These are phyloP conservation scores for Entomortierella lignicola DNA, from an alignment of 192 early-diverging fungal species.

Conservation along the genomic window DNA sequence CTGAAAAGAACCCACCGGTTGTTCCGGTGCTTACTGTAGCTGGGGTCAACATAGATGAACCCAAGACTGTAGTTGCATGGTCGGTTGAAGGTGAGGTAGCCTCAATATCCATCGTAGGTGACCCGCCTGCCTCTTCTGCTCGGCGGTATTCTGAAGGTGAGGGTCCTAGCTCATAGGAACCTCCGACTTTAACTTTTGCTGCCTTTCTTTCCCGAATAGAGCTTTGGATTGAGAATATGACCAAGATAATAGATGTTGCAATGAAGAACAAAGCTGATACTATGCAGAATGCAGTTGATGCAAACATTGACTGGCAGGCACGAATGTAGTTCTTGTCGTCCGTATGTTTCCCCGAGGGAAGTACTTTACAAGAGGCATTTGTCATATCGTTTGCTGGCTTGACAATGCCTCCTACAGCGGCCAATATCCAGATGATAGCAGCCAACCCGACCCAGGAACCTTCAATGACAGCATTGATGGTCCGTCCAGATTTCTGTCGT, in stretches of 20 bases:
- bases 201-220: constrained; percentile 41
- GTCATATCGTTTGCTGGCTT: constrained; percentile 47
- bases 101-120: constrained; percentile 20
- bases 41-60: constrained; percentile 11
- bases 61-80: not conserved
- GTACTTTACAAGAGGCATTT: constrained; percentile 29
- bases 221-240: constrained; percentile 35
- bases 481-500: constrained; percentile 43
- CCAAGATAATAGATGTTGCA: constrained; percentile 27
- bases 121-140: constrained; percentile 18
- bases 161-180: constrained; percentile 29
- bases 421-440: constrained; percentile 34
- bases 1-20: constrained; percentile 8
- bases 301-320: constrained; percentile 50
- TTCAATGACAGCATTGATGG: constrained; percentile 33
- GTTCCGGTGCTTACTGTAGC: not conserved
- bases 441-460: constrained; percentile 49
- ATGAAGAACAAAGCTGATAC: constrained; percentile 37
- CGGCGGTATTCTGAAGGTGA: constrained; percentile 41
- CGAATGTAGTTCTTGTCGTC: constrained; percentile 46
- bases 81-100: constrained; percentile 20
- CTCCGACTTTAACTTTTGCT: constrained; percentile 40
- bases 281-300: constrained; percentile 49
- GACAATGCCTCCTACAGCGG: constrained; percentile 42
- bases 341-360: constrained; percentile 35